Base-by-base conservation (phyloP, 75 land plant species). In the Chamaecyparis obtusa region DNA sequence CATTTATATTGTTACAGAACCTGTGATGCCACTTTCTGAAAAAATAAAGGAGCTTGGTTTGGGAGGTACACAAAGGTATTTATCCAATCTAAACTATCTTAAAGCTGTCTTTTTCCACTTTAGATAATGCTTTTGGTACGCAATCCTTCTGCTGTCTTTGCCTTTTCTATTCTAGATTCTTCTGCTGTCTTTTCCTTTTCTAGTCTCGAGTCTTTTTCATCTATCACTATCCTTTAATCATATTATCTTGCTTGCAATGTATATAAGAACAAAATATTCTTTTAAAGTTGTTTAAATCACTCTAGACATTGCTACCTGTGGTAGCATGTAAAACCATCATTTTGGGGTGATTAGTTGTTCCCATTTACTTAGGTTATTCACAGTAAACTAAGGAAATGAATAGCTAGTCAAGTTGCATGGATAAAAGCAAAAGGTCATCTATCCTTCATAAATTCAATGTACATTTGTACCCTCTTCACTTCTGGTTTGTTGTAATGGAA, bases 1-100 rank as follows among this genome's bases (percentile, higher is more conserved):
- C 4, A 94, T 98, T 43, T 98, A 98, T 90, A 92, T 98, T 85
- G 99, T 98, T 3, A 98, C 99, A 11, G 99, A 98, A 90, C 97
- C 99, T 87, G 99, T 98, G 44, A 91, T 97, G 99, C 99, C 99
- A 9, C 88, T 98, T 49, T 93, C 96, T 39, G 99, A 98, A 89
- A 98, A 98, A 92, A 92, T 98, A 74, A 97, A 94, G 92, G 99
- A 98, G 83, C 87, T 98, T 36, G 93, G 94, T 71, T 87, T 98
- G 84, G 89, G 92, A 89, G 99, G 99, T 88, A 95, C 94, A 76
- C 99, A 97, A 86, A 94, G 99, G 99, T 97, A 91, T 60, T 56
- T 46, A 1, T 87, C 36, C 16, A 24, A 84, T 21, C 67, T 15
- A 13, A 10, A 27, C 6, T 2, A 17, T 8, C 27, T 41, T 10